Evolutionary conservation across 2,329 filamentous ascomycete species (phyloP).

Genomic region (Penicillium sp.): DNA sequence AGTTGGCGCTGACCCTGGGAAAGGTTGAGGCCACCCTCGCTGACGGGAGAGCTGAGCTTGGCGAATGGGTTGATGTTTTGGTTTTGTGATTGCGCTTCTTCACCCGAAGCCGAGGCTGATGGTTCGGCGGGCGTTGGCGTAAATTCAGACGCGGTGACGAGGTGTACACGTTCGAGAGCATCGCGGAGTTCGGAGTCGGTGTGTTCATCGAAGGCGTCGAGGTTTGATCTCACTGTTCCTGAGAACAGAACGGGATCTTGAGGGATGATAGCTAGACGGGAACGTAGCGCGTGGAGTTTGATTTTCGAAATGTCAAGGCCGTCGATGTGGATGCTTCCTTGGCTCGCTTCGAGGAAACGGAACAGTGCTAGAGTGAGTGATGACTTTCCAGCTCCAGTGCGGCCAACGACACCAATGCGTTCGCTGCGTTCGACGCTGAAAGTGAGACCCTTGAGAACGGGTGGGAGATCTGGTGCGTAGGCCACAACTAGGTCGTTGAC

Average conservation of each 20-base stretch:
- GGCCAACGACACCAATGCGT: constrained; percentile 70
- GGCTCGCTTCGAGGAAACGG: constrained; percentile 67
- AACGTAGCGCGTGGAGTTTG: constrained; percentile 65
- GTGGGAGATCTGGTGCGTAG: constrained; percentile 67
- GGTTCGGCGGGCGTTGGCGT: constrained; percentile 6
- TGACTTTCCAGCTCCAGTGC: constrained; percentile 75
- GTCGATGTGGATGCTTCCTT: constrained; percentile 66
- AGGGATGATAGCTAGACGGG: constrained; percentile 75
- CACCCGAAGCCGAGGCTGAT: constrained; percentile 17
- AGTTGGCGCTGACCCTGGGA: constrained; percentile 74
- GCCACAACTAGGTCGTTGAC: constrained; percentile 68
- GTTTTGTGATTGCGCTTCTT: constrained; percentile 12
- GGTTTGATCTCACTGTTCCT: constrained; percentile 70
- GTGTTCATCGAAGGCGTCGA: constrained; percentile 72
- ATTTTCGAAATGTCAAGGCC: constrained; percentile 71
- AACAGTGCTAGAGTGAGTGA: constrained; percentile 72
- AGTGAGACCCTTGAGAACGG: constrained; percentile 65
- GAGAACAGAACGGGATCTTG: constrained; percentile 80
- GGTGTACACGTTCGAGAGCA: constrained; percentile 66
- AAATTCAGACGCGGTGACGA: constrained; percentile 45
- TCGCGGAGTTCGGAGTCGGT: constrained; percentile 66
- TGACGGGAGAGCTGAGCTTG: constrained; percentile 59
- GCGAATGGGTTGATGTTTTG: constrained; percentile 57
- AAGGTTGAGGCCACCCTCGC: constrained; percentile 69
- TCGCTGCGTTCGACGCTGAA: constrained; percentile 66